Evolutionary conservation across 1,139 yeast species (phyloP).

Genomic region (Suhomyces bokatorum): DNA sequence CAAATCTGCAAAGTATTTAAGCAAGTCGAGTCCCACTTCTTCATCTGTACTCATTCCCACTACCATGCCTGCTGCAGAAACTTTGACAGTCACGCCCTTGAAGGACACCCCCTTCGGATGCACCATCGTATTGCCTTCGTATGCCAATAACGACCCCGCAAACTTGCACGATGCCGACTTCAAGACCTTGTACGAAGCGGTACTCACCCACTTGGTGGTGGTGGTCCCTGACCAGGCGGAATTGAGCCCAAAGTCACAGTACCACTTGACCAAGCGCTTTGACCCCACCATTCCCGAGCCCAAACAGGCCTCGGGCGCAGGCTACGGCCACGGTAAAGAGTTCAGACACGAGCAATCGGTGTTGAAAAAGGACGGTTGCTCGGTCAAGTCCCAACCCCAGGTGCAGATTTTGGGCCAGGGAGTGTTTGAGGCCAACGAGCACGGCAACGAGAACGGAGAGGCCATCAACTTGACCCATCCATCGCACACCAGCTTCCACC

Average conservation of each 20-base stretch:
- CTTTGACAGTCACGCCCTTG: conserved; percentile 47
- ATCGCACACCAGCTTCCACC: conserved; percentile 78
- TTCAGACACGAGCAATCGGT: conserved; percentile 79
- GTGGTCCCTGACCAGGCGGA: conserved; percentile 70
- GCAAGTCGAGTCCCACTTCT: no score
- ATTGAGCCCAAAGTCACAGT: conserved; percentile 72
- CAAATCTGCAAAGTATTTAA: no score
- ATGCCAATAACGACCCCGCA: conserved; percentile 74
- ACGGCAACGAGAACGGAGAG: conserved; percentile 65
- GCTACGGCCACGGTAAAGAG: conserved; percentile 83
- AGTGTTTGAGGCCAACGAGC: conserved; percentile 60
- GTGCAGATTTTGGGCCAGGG: conserved; percentile 91
- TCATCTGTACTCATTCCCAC: background rate
- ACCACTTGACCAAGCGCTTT: conserved; percentile 67
- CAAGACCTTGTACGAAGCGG: conserved; percentile 58
- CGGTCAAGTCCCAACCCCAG: conserved; percentile 81
- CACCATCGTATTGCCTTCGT: conserved; percentile 58
- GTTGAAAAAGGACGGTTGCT: conserved; percentile 73
- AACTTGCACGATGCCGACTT: conserved; percentile 64
- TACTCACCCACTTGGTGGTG: conserved; percentile 66
- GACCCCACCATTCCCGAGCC: conserved; percentile 68
- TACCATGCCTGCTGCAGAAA: conserved; percentile 27
- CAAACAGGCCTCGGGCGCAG: conserved; percentile 47
- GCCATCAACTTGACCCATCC: conserved; percentile 72
- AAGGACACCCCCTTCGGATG: conserved; percentile 66